Percentiles rank a stretch among this genome's conserved stretches.
Conservation (phyloP, 176 grass and related monocot genomes). For the Elymus sibiricus region DNA sequence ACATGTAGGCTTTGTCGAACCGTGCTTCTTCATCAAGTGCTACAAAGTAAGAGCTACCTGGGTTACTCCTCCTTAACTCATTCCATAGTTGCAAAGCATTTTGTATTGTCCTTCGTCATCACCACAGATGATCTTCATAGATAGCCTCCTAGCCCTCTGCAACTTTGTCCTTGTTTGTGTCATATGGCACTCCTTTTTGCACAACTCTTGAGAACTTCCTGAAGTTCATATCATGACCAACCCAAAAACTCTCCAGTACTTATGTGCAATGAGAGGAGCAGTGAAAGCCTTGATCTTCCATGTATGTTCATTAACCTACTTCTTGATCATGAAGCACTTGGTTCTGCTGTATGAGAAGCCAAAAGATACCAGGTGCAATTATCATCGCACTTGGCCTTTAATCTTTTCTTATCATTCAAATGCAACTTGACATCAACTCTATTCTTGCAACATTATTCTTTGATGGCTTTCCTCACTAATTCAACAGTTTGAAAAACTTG, state of each 20-base stretch:
- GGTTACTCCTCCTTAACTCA: background rate
- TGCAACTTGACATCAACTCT: background rate
- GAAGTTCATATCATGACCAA: background rate
- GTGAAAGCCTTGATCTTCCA: background rate
- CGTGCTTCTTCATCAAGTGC: background rate
- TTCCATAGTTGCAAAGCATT: background rate
- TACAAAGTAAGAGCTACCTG: background rate
- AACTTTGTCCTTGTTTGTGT: background rate
- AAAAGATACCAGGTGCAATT: background rate
- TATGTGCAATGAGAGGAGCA: background rate
- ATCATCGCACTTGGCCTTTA: background rate
- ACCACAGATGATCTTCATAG: background rate
- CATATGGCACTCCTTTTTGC: background rate
- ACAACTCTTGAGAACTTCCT: background rate
- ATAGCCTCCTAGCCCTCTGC: background rate
- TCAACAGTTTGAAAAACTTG: background rate
- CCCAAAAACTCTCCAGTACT: background rate
- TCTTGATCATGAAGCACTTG: background rate
- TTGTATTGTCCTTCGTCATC: background rate
- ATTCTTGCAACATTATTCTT: background rate
- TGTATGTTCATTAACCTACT: background rate
- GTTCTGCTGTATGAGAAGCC: background rate
- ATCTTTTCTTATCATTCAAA: background rate
- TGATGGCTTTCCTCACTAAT: background rate
- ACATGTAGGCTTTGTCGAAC: background rate